Base-by-base conservation (phyloP, 805 yeast genomes). In the Starmera dryadoides region DNA sequence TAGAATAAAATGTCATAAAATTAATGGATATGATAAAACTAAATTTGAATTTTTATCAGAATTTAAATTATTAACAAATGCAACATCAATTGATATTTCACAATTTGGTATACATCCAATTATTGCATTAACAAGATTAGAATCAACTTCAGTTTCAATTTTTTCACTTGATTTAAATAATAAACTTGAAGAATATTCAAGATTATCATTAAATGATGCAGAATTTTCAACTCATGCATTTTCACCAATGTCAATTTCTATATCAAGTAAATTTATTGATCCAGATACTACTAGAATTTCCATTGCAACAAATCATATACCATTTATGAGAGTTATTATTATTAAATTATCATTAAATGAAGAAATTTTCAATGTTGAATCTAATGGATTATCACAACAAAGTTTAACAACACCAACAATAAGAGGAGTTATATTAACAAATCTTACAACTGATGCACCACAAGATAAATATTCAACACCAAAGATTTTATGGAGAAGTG, bases 281-380 rank as follows among this genome's bases (percentile, higher is more conserved):
- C 28, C 28, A 3, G 39, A 38, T 2, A 45, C 48, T 2, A 63
- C 65, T 0, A 45, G 67, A 19, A 52, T 82, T 14, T 77, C 81
- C 0, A 71, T 84, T 7, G 86, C 79, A 0, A 86, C 96, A 0
- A 79, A 88, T 1, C 91, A 86, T 50, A 71, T 74, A 12, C 96
- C 96, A 4, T 82, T 68, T 50, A 76, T 84, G 85, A 59, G 95
- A 46, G 46, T 84, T 11, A 69, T 86, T 2, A 56, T 84, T 0
- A 67, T 79, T 0, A 55, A 63, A 23, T 44, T 79, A n/a, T 75
- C 78, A 6, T 14, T 39, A 1, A 9, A 35, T 2, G 31, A 22
- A 15, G 37, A 39, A 8, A 22, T 16, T 10, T 4, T 25, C 1
- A 10, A 3, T 9, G 11, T 5, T 4, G 6, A 18, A 25, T 7